Evolutionary conservation across 768 basidiomycete genomes (phyloP), one percentile per base, ranked within the genome.

Genomic region (Termitomyces sp.): DNA sequence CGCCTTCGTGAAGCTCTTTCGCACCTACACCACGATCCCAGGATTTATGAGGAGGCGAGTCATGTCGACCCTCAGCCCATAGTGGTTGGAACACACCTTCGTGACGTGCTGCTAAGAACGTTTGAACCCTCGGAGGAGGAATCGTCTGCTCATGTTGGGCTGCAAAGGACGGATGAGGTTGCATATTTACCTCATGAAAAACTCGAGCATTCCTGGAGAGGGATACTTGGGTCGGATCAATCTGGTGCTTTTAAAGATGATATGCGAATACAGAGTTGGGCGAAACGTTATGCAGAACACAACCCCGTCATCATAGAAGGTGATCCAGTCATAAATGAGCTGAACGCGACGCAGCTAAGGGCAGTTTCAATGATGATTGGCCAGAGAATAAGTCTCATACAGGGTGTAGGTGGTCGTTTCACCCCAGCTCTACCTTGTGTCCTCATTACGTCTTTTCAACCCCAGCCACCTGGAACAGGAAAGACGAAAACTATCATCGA

Each of bases 401-500:
- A 97, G 72, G 94, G 94, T 32, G 92, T 94, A 68, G 63, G 87
- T 75, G 16, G 6, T 22, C 27, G 47, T 46, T 47, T 48, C 20
- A 18, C 46, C 20, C 5, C 9, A 18, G 2, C 39, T 3, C 37
- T 44, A 18, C 20, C 12, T 27, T 55, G 48, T 32, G 12, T 57
- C 55, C 53, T 53, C 24, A 64, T 20, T 51, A 53, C n/a, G 24
- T 43, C 8, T 50, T 55, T 20, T 41, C 39, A 22, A 12, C 10
- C 41, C 26, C 20, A 92, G 90, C 92, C 93, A 41, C 93, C 92
- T 20, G 93, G 93, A 22, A 94, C 92, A 0, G 94, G 94, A 36
- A 98, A 98, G 71, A 95, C 94, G 2, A 87, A 88, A 68, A 95
- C 92, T 0, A 93, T 95, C 46, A 85, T 93, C n/a, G 87, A 95